Base-by-base conservation (phyloP, 2,329 filamentous ascomycete genomes). In the Raffaelea albimanens region DNA sequence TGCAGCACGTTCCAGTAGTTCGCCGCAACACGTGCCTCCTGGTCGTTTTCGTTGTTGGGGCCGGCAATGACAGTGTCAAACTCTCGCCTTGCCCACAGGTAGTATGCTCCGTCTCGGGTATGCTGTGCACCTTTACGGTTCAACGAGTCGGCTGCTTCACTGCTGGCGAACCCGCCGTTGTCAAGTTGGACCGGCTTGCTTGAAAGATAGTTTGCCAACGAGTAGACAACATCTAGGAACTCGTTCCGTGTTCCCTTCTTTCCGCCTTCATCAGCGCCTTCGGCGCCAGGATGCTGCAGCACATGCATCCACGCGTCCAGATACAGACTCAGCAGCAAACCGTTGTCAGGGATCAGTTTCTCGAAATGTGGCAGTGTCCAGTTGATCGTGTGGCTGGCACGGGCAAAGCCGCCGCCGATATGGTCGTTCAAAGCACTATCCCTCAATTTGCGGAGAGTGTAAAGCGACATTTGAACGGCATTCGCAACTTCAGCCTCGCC, bases 301-400 rank as follows among this genome's bases (percentile, higher is more conserved):
- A 21, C 62, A 13, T 82, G 67, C 14, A 87, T 73, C 72, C 90
- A 97, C 0, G 87, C 90, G 58, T 96, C 89, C 7, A 95, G 73
- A 57, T 93, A 97, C 7, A 93, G 73, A 21, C 83, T 77, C 2
- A 98, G 69, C 1, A 97, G 73, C 55, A 96, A 83, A 0, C 87
- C 83, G 58, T 98, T 95, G 60, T 97, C 93, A 47, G 88, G 89
- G 10, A 96, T 77, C 76, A 97, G 89, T 70, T 97, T 97, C 68
- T 98, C 93, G 57, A 97, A 98, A 62, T 95, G 90, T 11, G 93
- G 93, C 42, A 97, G 70, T 53, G 85, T 87, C 93, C 93, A 98
- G 65, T 97, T 87, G 14, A 81, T 71, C 0, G 91, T 97, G 8
- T 95, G 85, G 14, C 88, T 95, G 61, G 95, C 96, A 45, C 91